A percentile compares a stretch with the other conserved stretches of the same genome.
These are phyloP conservation scores for Dactylis glomerata DNA, from an alignment of 176 grass and related monocot genomes.

Conservation along the genomic window DNA sequence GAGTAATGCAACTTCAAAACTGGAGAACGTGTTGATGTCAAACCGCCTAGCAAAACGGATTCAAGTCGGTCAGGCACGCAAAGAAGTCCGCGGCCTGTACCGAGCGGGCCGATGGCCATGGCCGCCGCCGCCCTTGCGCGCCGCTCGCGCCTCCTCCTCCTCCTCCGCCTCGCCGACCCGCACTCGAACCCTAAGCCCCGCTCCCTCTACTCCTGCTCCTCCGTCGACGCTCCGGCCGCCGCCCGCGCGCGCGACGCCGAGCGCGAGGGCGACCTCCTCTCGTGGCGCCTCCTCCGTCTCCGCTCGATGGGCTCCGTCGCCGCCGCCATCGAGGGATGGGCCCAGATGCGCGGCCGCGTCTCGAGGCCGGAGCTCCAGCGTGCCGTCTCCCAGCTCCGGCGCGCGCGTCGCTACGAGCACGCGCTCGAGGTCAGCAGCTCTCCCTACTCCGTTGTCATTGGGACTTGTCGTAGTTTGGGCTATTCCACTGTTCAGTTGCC, in stretches of 20 bases:
- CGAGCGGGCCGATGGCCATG: conserved; percentile 15
- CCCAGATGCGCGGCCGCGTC: conserved; percentile 30
- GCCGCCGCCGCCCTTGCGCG: conserved; percentile 22
- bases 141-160: conserved; percentile 12
- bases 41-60: background rate
- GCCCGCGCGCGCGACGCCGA: background rate
- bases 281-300: conserved; percentile 40
- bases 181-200: conserved; percentile 33
- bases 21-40: too few species aligned
- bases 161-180: conserved; percentile 17
- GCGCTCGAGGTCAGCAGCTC: conserved; percentile 49
- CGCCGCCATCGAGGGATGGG: conserved; percentile 42
- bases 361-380: conserved; percentile 35
- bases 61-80: background rate
- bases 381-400: conserved; percentile 37
- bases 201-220: background rate
- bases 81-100: background rate
- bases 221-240: background rate
- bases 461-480: background rate
- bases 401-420: conserved; percentile 48
- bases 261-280: conserved; percentile 25
- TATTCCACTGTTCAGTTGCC: background rate
- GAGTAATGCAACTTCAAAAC: too few species aligned
- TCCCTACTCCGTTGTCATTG: background rate
- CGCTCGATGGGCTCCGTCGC: conserved; percentile 24